Conservation (phyloP, 2,329 filamentous ascomycete genomes). For the Fusarium brachygibbosum region DNA sequence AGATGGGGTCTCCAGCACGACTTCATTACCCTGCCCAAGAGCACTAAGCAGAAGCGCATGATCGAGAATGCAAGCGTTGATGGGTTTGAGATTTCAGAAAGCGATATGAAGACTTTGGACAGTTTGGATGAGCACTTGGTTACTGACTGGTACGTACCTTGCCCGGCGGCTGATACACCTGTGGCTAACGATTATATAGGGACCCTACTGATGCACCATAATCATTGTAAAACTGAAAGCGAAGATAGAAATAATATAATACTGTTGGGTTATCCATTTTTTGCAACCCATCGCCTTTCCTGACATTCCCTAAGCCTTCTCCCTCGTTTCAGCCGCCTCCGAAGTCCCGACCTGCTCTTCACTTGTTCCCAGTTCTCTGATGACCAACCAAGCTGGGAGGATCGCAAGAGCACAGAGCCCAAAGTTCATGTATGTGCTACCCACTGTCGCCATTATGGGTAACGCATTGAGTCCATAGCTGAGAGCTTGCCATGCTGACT, state of each 20-base stretch:
- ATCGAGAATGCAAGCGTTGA: slow-evolving; percentile 74
- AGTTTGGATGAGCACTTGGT: slow-evolving; percentile 78
- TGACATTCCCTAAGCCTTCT: background rate
- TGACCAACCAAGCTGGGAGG: slow-evolving; percentile 72
- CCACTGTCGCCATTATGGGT: slow-evolving; percentile 71
- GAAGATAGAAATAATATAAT: background rate
- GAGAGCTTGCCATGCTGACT: slow-evolving; percentile 77
- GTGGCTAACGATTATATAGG: slow-evolving; percentile 38
- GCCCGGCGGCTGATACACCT: accelerated
- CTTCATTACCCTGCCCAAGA: slow-evolving; percentile 81
- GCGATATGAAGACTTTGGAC: slow-evolving; percentile 74
- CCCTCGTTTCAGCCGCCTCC: background rate
- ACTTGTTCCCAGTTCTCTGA: slow-evolving; percentile 2
- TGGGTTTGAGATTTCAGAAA: slow-evolving; percentile 70
- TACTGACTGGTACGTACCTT: slow-evolving; percentile 69
- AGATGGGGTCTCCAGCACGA: slow-evolving; percentile 84
- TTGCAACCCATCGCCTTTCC: background rate
- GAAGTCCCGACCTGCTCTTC: background rate
- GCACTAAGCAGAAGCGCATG: slow-evolving; percentile 72
- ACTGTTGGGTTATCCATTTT: background rate
- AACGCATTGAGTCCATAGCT: slow-evolving; percentile 75
- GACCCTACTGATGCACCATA: slow-evolving; percentile 51
- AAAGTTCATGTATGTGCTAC: slow-evolving; percentile 76
- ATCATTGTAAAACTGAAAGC: background rate
- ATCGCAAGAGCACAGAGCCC: slow-evolving; percentile 73